A percentile compares a stretch with the other conserved stretches of the same genome.
phyloP scores from a whole-genome alignment of 768 basidiomycete genomes.

The Gymnopilus dilepis region DNA sequence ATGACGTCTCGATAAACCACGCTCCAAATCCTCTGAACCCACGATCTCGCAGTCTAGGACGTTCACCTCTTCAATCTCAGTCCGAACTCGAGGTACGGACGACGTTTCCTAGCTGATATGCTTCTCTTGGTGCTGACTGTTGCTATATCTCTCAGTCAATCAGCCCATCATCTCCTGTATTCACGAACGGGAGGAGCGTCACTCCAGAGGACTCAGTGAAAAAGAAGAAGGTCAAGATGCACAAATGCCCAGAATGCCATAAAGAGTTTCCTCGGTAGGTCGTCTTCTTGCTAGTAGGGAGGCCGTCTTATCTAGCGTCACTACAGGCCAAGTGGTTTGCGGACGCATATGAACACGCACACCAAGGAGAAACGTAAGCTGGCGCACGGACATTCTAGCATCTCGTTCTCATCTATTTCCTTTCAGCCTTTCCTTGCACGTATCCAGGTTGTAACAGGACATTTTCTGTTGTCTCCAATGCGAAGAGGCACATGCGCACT shows the following conservation, averaged over 20 bases:
- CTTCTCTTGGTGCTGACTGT: background rate
- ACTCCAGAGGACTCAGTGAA: constrained; percentile 28
- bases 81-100: constrained; percentile 16
- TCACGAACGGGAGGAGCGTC: constrained; percentile 14
- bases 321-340: constrained; percentile 38
- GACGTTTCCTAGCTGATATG: background rate
- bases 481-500: constrained; percentile 66
- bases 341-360: constrained; percentile 42
- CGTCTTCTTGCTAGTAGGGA: background rate
- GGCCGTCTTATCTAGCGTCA: background rate
- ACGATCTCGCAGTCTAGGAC: constrained; percentile 21
- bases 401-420: background rate
- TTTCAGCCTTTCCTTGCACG: constrained; percentile 45
- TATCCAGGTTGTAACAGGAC: constrained; percentile 55
- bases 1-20: constrained; percentile 22
- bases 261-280: constrained; percentile 40
- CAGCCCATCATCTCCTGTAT: constrained; percentile 7
- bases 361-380: constrained; percentile 38
- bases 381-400: too few relatives aligned
- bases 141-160: background rate
- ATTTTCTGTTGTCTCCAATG: constrained; percentile 71
- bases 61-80: constrained; percentile 17
- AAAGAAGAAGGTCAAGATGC: constrained; percentile 41
- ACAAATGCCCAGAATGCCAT: constrained; percentile 37
- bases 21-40: background rate